Conservation (phyloP, 208 protist species). For the Vickermania spadyakhi region DNA sequence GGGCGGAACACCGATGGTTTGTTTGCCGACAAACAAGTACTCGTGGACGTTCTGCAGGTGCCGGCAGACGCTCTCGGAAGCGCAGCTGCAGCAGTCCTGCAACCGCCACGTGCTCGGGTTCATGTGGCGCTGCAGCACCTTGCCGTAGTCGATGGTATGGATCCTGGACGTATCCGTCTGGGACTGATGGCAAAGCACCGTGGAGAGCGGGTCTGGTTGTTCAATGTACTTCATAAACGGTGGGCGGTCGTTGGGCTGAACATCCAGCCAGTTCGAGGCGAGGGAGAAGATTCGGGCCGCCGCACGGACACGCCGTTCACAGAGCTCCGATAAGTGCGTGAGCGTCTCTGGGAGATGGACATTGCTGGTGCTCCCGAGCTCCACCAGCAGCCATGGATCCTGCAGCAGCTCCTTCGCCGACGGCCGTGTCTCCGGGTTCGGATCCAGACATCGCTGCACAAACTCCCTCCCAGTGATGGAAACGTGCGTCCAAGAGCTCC, state of each 20-base stretch:
- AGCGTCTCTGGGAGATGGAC: constrained; percentile 41
- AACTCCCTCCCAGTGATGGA: constrained; percentile 44
- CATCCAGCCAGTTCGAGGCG: constrained; percentile 42
- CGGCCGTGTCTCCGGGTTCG: constrained; percentile 51
- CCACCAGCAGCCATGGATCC: constrained; percentile 48
- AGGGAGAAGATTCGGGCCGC: constrained; percentile 56
- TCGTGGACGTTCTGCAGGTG: constrained; percentile 86
- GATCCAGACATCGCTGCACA: constrained; percentile 47
- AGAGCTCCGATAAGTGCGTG: constrained; percentile 20
- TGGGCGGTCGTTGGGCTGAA: constrained; percentile 37
- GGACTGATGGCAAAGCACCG: constrained; percentile 46
- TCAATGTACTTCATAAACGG: constrained; percentile 78
- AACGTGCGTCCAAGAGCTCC: constrained; percentile 43
- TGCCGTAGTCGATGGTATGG: constrained; percentile 64
- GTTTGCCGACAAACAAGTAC: constrained; percentile 74
- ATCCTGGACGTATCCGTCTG: constrained; percentile 51
- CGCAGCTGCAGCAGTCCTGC: constrained; percentile 67
- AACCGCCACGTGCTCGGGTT: constrained; percentile 28
- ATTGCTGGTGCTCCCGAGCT: constrained; percentile 19
- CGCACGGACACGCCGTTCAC: constrained; percentile 28
- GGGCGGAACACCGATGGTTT: constrained; percentile 57
- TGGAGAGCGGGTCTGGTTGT: constrained; percentile 61
- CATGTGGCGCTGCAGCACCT: constrained; percentile 31
- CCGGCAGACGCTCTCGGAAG: constrained; percentile 59
- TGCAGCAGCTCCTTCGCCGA: constrained; percentile 46